Evolutionary conservation across 1,284 basidiomycete genomes (phyloP).

Genomic region (Ceratorhiza oryzae-sativae): DNA sequence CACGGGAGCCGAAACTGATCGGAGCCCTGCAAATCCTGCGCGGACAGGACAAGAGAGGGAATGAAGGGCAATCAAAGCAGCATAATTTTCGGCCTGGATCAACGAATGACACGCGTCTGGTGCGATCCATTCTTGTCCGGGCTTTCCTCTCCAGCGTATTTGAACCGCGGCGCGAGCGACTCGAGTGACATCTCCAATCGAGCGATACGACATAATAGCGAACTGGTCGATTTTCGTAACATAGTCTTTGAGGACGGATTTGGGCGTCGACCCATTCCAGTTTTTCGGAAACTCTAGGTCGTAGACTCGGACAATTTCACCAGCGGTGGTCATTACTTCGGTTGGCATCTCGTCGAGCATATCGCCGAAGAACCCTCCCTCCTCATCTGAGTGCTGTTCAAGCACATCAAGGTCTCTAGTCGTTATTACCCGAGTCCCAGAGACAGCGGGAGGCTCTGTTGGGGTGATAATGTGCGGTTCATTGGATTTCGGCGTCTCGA

Average conservation of each 20-base stretch:
- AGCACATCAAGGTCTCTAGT: conserved; percentile 55
- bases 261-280: conserved; percentile 78
- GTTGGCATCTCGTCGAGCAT: conserved; percentile 75
- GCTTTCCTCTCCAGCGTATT: conserved; percentile 65
- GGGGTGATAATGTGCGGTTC: conserved; percentile 47
- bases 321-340: conserved; percentile 62
- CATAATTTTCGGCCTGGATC: conserved; percentile 87
- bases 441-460: not conserved
- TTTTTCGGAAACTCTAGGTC: conserved; percentile 84
- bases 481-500: conserved; percentile 26
- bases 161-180: conserved; percentile 74
- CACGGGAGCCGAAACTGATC: conserved; percentile 45
- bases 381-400: conserved; percentile 55
- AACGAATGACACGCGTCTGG: conserved; percentile 82
- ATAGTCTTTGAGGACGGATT: conserved; percentile 68
- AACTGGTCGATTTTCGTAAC: conserved; percentile 74
- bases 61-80: conserved; percentile 86
- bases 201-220: conserved; percentile 73
- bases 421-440: not conserved
- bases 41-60: conserved; percentile 57
- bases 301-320: conserved; percentile 63
- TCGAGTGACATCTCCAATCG: conserved; percentile 70
- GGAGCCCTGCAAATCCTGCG: conserved; percentile 52
- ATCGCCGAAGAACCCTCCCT: conserved; percentile 74
- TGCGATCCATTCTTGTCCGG: conserved; percentile 78